Percentiles rank a stretch among this genome's conserved stretches.
phyloP scores from a whole-genome alignment of 208 protist species.

The Acanthamoeba sp. region DNA sequence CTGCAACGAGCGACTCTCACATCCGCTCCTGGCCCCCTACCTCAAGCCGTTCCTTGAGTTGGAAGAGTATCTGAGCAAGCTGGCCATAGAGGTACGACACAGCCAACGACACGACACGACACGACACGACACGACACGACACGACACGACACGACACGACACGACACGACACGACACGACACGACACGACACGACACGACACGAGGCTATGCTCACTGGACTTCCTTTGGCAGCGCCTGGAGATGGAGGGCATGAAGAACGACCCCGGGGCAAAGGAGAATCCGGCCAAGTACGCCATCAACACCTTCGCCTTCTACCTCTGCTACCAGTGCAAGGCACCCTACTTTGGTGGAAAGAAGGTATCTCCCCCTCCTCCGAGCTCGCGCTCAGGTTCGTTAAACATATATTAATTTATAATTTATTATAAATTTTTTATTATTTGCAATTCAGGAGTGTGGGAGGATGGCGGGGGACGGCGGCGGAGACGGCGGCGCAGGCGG shows the following conservation, averaged over 20 bases:
- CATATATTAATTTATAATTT: no score
- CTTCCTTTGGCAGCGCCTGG: neutral
- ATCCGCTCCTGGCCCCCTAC: neutral
- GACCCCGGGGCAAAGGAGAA: neutral
- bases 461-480: neutral
- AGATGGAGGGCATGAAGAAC: slow-evolving; percentile 3
- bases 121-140: neutral
- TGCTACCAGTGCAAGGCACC: slow-evolving; percentile 48
- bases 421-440: no score
- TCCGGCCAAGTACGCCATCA: neutral
- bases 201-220: no score
- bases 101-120: neutral
- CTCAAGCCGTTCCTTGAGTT: neutral
- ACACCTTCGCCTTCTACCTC: slow-evolving; percentile 46
- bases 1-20: slow-evolving; percentile 17
- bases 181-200: no score
- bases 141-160: no score
- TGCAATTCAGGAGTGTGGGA: neutral
- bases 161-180: no score
- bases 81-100: neutral
- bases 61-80: neutral
- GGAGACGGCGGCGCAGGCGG: neutral
- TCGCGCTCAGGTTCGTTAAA: neutral
- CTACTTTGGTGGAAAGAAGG: slow-evolving; percentile 68
- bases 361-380: neutral